Evolutionary conservation across 176 grass and related monocot species (phyloP), one percentile per base, ranked within the genome.

Genomic region (Juncus effusus): DNA sequence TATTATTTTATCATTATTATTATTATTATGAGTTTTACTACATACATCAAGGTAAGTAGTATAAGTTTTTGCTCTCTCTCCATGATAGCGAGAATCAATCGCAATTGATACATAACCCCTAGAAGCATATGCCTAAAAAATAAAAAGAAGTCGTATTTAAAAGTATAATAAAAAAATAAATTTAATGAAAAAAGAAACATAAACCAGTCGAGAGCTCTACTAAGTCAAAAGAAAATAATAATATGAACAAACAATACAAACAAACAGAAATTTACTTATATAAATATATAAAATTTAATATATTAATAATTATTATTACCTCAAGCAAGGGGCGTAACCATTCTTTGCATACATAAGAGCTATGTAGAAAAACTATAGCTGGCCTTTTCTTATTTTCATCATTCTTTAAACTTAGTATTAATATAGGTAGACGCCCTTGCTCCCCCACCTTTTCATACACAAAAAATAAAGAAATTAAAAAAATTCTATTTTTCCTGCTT

Each of bases 311-410:
- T 9, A 36, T 36, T 61, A 81, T 78, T 77, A 97, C 93, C 88
- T 92, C 88, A 44, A 97, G 88, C 63, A 97, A 68, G 6, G 85
- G 93, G 1, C 72, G 82, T 72, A 92, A 13, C 93, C 93, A 97
- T 77, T 97, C 93, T 66, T 97, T 97, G 75, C 88, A 89, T 76
- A 91, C 83, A 78, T 97, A 97, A 28, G 88, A 92, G 85, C 88
- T 92, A 82, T 92, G 93, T 60, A 97, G 67, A 55, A 97, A 57
- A 49, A 97, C 93, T 62, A 89, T 75, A 67, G 67, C 82, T 75
- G 93, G 93, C 13, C 77, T 97, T 67, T 72, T 86, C 81, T 66
- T 75, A 76, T 80, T 67, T 54, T 40, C 3, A 57, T 52, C 40
- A 14, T 92, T 85, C 40, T 89, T 65, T 67, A 86, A 58, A 60